phyloP scores from a whole-genome alignment of 331 rosid species.

The Pyracantha coccinea region DNA sequence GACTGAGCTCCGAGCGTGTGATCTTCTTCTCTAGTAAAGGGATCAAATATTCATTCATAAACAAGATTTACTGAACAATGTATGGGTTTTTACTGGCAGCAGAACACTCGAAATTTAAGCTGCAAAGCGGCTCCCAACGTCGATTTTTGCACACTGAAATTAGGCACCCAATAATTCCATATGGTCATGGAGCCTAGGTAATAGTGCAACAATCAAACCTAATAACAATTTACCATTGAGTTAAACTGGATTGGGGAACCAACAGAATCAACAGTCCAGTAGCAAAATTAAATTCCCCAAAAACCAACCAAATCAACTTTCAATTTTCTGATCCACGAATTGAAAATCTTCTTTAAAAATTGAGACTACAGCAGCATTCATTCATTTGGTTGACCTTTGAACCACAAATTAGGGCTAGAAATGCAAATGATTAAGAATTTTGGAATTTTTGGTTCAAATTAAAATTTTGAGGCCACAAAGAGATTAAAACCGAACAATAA shows the following conservation, averaged over 20 bases:
- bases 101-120: slow-evolving; percentile 13
- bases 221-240: not conserved
- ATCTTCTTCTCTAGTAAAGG: not conserved
- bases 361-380: not conserved
- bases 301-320: not conserved
- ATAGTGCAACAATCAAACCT: slow-evolving; percentile 11
- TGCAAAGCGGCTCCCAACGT: slow-evolving; percentile 36
- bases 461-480: not conserved
- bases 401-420: not conserved
- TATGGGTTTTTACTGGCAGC: slow-evolving; percentile 32
- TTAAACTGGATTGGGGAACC: not conserved
- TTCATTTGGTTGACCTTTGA: not conserved
- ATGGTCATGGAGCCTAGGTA: slow-evolving; percentile 23
- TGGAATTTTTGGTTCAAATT: not conserved
- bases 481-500: not conserved
- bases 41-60: not conserved
- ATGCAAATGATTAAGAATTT: not conserved
- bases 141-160: slow-evolving; percentile 14
- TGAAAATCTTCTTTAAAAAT: not conserved
- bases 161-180: slow-evolving; percentile 17
- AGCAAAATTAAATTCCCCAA: not conserved
- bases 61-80: not conserved
- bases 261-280: not conserved
- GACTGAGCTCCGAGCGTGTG: not conserved
- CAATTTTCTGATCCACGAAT: not conserved